Percentiles rank a stretch among this genome's conserved stretches.
Conservation (phyloP, 257 asterid species). For the Lithospermum erythrorhizon region DNA sequence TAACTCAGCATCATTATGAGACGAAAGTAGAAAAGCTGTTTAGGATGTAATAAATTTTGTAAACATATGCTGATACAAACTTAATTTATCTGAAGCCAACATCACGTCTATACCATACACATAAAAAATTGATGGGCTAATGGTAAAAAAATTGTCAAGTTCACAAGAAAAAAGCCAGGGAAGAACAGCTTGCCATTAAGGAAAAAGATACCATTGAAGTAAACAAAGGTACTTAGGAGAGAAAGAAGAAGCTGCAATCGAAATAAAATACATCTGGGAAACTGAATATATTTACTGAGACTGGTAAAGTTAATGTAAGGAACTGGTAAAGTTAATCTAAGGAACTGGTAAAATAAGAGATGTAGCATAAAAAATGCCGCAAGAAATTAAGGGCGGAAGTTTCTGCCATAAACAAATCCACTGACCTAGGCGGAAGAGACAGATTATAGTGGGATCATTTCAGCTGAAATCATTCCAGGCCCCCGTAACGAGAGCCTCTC, state of each 20-base stretch:
- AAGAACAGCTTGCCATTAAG: neutral
- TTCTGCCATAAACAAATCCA: conserved; percentile 47
- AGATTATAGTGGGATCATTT: conserved; percentile 79
- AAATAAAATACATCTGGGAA: conserved; percentile 19
- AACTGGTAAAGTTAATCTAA: conserved; percentile 8
- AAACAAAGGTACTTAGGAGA: conserved; percentile 19
- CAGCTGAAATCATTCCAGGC: conserved; percentile 92
- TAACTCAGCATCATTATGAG: too few species aligned
- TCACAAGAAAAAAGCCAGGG: neutral
- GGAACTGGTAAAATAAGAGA: conserved; percentile 32
- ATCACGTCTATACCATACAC: too few species aligned
- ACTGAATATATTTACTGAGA: conserved; percentile 22
- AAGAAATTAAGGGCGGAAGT: conserved; percentile 35
- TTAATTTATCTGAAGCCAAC: too few species aligned
- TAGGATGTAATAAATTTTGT: too few species aligned
- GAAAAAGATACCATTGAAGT: conserved; percentile 4
- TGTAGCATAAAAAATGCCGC: conserved; percentile 44
- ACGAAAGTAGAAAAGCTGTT: too few species aligned
- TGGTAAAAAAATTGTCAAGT: neutral
- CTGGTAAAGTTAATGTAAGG: neutral
- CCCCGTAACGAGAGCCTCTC: conserved; percentile 93
- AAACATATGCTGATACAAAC: too few species aligned
- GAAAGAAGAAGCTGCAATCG: conserved; percentile 10
- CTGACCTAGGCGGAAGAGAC: conserved; percentile 84
- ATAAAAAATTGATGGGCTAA: neutral